These are phyloP conservation scores for Brassica hybrid DNA, from an alignment of 441 rosid genomes.

Conservation along the genomic window DNA sequence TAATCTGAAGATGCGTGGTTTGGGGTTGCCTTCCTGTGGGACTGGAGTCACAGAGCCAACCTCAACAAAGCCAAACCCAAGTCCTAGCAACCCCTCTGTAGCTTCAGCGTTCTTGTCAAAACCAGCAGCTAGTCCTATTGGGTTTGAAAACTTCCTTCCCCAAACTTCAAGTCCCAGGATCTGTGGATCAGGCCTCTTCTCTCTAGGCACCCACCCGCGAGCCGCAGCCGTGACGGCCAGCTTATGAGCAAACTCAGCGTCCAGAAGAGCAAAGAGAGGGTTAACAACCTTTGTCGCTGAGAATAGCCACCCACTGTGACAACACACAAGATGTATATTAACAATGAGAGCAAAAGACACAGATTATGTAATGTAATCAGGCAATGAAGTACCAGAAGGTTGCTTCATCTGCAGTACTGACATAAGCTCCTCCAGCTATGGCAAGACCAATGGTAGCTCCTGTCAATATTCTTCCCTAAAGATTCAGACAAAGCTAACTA, in stretches of 20 bases:
- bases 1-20: constrained; percentile 95
- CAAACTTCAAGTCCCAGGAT: constrained; percentile 88
- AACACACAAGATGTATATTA: constrained; percentile 18
- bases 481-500: constrained; percentile 22
- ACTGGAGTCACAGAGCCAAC: constrained; percentile 97
- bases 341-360: constrained; percentile 14
- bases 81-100: constrained; percentile 84
- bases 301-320: constrained; percentile 93
- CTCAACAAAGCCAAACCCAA: constrained; percentile 98
- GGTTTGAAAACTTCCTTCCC: constrained; percentile 97
- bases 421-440: constrained; percentile 95
- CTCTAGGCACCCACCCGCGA: constrained; percentile 98
- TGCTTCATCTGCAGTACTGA: constrained; percentile 95
- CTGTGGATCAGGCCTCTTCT: constrained; percentile 82
- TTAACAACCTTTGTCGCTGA: constrained; percentile 90
- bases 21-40: constrained; percentile 95
- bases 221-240: constrained; percentile 92
- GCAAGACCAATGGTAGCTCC: constrained; percentile 85
- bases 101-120: constrained; percentile 99
- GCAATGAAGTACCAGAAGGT: constrained; percentile 77
- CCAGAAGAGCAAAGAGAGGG: constrained; percentile 91
- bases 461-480: constrained; percentile 76
- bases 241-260: constrained; percentile 90
- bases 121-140: constrained; percentile 98
- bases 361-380: constrained; percentile 13